A percentile compares a stretch with the other conserved stretches of the same genome.
phyloP scores from a whole-genome alignment of 805 yeast species.

The Candida germanica region DNA sequence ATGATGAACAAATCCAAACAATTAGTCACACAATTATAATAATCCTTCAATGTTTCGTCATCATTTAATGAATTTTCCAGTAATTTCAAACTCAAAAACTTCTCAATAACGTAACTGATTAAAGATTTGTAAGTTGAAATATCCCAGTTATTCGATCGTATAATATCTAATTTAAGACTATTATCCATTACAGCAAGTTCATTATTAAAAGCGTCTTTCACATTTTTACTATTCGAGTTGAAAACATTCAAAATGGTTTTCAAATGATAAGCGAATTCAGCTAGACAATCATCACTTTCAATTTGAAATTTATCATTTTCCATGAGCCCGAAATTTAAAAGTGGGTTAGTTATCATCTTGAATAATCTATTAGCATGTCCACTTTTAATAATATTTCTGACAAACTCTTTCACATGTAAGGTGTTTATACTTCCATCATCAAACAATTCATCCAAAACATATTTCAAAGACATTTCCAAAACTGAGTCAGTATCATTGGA shows the following conservation, averaged over 20 bases:
- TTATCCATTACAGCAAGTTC: constrained; percentile 60
- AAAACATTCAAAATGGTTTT: constrained; percentile 52
- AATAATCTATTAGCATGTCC: constrained; percentile 64
- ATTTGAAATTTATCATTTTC: constrained; percentile 21
- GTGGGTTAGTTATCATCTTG: constrained; percentile 53
- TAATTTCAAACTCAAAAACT: constrained; percentile 39
- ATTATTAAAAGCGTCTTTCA: constrained; percentile 49
- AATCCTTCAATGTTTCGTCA: constrained; percentile 12
- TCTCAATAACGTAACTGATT: constrained; percentile 42
- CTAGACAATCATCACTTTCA: constrained; percentile 55
- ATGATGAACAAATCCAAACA: constrained; percentile 41
- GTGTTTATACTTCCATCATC: constrained; percentile 9
- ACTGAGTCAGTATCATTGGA: constrained; percentile 50
- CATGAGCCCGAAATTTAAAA: constrained; percentile 42
- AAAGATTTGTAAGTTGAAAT: constrained; percentile 63
- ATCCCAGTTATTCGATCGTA: constrained; percentile 44
- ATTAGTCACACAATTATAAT: constrained; percentile 30
- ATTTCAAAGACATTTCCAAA: constrained; percentile 59
- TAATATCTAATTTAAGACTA: constrained; percentile 38
- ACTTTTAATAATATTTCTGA: constrained; percentile 21
- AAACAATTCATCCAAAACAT: constrained; percentile 63
- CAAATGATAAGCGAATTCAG: constrained; percentile 60
- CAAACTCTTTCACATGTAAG: constrained; percentile 14
- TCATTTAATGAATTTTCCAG: constrained; percentile 16
- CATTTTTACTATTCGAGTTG: constrained; percentile 37